Evolutionary conservation across 2,329 filamentous ascomycete species (phyloP), one percentile per base, ranked within the genome.

Genomic region (Pseudogymnoascus sp.): DNA sequence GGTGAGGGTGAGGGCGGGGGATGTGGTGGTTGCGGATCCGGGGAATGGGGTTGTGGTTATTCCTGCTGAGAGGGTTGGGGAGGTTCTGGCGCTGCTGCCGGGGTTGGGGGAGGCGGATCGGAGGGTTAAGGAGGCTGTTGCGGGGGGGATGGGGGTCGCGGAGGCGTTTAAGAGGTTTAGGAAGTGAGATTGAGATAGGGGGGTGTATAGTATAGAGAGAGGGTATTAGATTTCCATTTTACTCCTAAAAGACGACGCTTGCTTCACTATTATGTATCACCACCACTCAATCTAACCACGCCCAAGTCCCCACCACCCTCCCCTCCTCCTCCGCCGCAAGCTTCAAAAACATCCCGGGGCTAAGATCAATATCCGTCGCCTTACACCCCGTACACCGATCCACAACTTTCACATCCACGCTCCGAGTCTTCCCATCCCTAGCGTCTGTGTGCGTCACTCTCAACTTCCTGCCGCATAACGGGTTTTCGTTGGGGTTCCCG

Each of bases 41-140:
- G 76, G 78, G n/a, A 88, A 90, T 67, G 89, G 87, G 0, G 83
- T 88, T 1, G 87, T 90, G 11, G 80, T 84, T 29, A 87, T 92
- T 64, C 89, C 89, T 1, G 76, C 77, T 59, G 80, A 79, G 36
- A 82, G 84, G 69, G 72, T 91, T 8, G 78, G 80, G 10, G 79
- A 82, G 59, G 83, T 90, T 18, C 70, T 90, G 11, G 81, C 83
- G 60, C 70, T 90, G 67, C 77, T 88, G 67, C 71, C 72, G 2
- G 60, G 29, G 6, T 65, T 73, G 14, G 66, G 69, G 11, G 66
- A 65, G 37, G 83, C 84, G 40, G 86, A 88, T 72, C 80, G 83
- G 60, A 79, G 79, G 71, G 84, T 86, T n/a, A 86, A 83, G 72
- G 78, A 80, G 57, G 87, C 88, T 68, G 86, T 91, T n/a, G 73